Evolutionary conservation across 148 eudicot genomes (phyloP).

Genomic region (Hydrangea macrophylla): DNA sequence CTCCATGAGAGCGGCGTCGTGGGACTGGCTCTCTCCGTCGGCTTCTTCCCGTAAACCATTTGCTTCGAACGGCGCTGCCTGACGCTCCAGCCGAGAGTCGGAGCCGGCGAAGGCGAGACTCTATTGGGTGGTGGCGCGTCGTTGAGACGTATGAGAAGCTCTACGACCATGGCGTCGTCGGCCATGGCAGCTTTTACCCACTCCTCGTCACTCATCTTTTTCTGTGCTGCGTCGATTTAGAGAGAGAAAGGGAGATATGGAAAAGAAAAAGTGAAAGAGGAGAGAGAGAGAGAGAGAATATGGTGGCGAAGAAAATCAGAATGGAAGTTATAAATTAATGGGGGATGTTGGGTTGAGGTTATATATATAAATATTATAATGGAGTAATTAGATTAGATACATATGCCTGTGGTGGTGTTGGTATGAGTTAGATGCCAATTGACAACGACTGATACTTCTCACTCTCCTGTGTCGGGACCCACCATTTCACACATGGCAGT

Average conservation of each 20-base stretch:
- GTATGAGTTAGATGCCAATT: not conserved
- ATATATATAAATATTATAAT: not conserved
- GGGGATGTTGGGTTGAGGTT: conserved; percentile 1
- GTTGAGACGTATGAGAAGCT: conserved; percentile 30
- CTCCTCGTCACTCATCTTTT: conserved; percentile 25
- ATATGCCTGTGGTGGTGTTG: not conserved
- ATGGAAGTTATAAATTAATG: conserved; percentile 11
- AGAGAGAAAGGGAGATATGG: conserved; percentile 5
- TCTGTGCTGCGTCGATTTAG: not conserved
- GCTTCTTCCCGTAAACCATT: conserved; percentile 5
- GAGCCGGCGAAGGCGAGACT: not conserved
- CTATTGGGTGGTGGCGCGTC: conserved; percentile 7
- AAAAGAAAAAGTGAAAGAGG: conserved; percentile 9
- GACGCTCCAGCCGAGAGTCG: conserved; percentile 36
- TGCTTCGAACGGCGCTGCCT: conserved; percentile 31
- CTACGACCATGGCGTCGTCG: conserved; percentile 35
- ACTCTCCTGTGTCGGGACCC: not conserved
- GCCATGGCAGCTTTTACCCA: conserved; percentile 40
- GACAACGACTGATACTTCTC: not conserved
- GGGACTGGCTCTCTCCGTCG: conserved; percentile 36
- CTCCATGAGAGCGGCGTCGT: conserved; percentile 56
- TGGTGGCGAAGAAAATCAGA: conserved; percentile 34
- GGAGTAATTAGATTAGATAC: too few relatives aligned
- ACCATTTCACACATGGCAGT: too few relatives aligned
- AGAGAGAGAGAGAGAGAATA: conserved; percentile 8